Base-by-base conservation (phyloP, 371 early-diverging fungal species). In the Paraphysoderma sedebokerense region DNA sequence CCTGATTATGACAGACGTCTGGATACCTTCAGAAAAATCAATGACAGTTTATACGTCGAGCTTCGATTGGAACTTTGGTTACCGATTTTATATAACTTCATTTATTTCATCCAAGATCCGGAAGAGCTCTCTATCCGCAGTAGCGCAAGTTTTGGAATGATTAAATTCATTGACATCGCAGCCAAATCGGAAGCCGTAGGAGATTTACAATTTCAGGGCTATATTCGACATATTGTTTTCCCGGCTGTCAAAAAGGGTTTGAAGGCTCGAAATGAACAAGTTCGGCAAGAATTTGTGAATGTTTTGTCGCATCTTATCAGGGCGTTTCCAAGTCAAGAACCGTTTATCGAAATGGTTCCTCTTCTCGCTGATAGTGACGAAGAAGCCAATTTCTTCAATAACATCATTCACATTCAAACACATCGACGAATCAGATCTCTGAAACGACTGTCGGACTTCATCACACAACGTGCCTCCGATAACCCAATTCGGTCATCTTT, bases 341-440 rank as follows among this genome's bases (percentile, higher is more conserved):
- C 70, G 13, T 83, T 87, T 53, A 58, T 59, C 19, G 84, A 82
- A 47, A 65, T 88, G 79, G 62, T 63, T 0, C 58, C 57, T 5
- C 58, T 88, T 29, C 57, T 84, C 37, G 79, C 72, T 22, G 47
- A 57, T 50, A 67, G 61, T 37, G 72, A 87, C 51, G 87, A 87
- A 29, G 92, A 90, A 56, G 73, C 78, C 36, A 84, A 72, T 56
- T 87, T 92, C 57, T 92, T 92, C 60, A 67, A 66, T 55, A 95
- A 95, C 53, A 71, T 93, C 44, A 75, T 82, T 52, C 98, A 97
- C 56, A 71, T 93, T 54, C 98, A 97, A 66, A 53, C 79, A 7
- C 92, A 95, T 59, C 81, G 93, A 48, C 85, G 96, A 46, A 52
- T 76, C 13, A 77, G 87, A 44, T 87, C 95, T 0, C 53, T 95